Conservation (phyloP, 306 rosid genomes). For the Morella rubra region DNA sequence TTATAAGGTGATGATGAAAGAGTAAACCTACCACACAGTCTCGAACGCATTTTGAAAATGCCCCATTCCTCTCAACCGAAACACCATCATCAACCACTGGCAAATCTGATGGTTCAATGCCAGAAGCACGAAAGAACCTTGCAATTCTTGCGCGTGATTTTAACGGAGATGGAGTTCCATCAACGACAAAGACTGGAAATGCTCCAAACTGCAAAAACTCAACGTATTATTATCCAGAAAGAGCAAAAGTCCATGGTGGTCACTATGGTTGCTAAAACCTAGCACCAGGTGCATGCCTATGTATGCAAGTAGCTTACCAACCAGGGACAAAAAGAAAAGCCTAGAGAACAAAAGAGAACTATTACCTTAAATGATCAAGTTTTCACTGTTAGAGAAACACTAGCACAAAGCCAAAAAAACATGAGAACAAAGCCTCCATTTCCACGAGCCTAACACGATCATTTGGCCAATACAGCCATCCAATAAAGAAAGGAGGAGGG, state of each 20-base stretch:
- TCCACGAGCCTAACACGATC: background rate
- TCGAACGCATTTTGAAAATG: constrained; percentile 59
- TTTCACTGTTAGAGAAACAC: background rate
- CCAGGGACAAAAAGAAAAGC: background rate
- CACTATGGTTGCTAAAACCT: background rate
- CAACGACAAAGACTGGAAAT: constrained; percentile 74
- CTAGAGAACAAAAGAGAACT: background rate
- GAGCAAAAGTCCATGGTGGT: background rate
- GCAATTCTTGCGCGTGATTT: constrained; percentile 73
- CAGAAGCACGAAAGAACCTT: constrained; percentile 63
- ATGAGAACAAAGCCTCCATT: background rate
- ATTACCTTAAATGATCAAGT: background rate
- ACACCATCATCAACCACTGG: constrained; percentile 56
- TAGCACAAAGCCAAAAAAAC: too few relatives aligned
- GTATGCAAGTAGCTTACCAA: too few relatives aligned
- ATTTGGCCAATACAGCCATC: background rate
- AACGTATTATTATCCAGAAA: constrained; percentile 20
- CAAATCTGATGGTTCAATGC: constrained; percentile 56
- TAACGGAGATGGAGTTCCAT: constrained; percentile 77
- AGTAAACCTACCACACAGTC: constrained; percentile 76
- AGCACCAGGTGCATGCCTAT: too few relatives aligned
- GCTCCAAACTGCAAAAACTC: constrained; percentile 77
- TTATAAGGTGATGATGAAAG: constrained; percentile 21
- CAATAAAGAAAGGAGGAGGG: background rate
- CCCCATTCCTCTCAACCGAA: constrained; percentile 61